Conservation (phyloP, 805 yeast genomes). For the Sugiyamaella smithiae region DNA sequence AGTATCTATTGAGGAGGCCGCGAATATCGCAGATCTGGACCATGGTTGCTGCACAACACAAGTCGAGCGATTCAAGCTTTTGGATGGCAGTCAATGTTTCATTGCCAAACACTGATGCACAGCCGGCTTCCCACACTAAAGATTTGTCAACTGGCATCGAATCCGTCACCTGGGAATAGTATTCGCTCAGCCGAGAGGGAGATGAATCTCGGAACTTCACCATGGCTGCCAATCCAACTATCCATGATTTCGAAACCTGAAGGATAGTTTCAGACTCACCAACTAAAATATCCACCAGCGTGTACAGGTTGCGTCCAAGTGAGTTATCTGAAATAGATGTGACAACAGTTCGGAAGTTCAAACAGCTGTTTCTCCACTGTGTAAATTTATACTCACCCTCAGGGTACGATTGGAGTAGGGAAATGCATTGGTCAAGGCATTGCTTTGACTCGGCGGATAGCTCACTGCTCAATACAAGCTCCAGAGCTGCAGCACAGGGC, state of each 20-base stretch:
- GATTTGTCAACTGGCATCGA: slow-evolving; percentile 28
- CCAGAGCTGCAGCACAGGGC: slow-evolving; percentile 14
- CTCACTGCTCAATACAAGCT: slow-evolving; percentile 1
- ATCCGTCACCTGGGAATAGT: slow-evolving; percentile 24
- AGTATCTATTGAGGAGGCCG: slow-evolving; percentile 30
- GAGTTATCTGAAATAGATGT: slow-evolving; percentile 20
- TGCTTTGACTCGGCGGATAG: slow-evolving; percentile 13
- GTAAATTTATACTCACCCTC: slow-evolving; percentile 22
- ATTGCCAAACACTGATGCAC: slow-evolving; percentile 29
- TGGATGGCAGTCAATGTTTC: slow-evolving; percentile 26
- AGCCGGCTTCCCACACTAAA: slow-evolving; percentile 29
- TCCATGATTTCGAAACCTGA: slow-evolving; percentile 30
- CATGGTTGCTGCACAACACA: slow-evolving; percentile 30
- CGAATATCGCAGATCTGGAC: slow-evolving; percentile 30
- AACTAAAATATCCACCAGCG: slow-evolving; percentile 27
- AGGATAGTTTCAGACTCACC: slow-evolving; percentile 32
- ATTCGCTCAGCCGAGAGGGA: slow-evolving; percentile 28
- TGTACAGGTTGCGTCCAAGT: slow-evolving; percentile 22
- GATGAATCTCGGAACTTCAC: slow-evolving; percentile 32
- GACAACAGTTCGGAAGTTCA: slow-evolving; percentile 22
- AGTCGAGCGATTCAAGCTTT: slow-evolving; percentile 27
- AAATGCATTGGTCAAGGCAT: slow-evolving; percentile 17
- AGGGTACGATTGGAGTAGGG: slow-evolving; percentile 29
- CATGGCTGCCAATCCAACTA: slow-evolving; percentile 31
- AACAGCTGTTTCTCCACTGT: slow-evolving; percentile 30